A percentile compares a stretch with the other conserved stretches of the same genome.
These are phyloP conservation scores for Apophysomyces ossiformis DNA, from an alignment of 371 early-diverging fungal genomes.

Conservation along the genomic window DNA sequence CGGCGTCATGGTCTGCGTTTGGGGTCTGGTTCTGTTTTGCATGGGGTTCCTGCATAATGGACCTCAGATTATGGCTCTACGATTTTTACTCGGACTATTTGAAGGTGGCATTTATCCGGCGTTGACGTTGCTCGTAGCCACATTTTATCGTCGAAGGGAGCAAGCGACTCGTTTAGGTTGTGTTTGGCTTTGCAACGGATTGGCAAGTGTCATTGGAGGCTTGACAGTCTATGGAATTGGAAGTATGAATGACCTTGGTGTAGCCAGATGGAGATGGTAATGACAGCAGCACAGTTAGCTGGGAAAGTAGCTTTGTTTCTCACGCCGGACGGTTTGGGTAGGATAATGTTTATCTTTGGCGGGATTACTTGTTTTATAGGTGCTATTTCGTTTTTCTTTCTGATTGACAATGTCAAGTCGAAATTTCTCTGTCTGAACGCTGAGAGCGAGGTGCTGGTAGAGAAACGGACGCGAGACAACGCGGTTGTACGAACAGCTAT, in stretches of 20 bases:
- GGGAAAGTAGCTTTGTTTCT: too few species aligned
- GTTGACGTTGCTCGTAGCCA: conserved; percentile 24
- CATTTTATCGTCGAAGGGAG: conserved; percentile 32
- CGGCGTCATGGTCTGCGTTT: conserved; percentile 35
- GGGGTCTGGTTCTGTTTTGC: conserved; percentile 39
- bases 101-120: conserved; percentile 35
- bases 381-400: conserved; percentile 33
- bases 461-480: conserved; percentile 45
- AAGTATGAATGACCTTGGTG: conserved; percentile 45
- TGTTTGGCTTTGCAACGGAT: conserved; percentile 29
- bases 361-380: conserved; percentile 27
- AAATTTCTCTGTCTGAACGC: conserved; percentile 31
- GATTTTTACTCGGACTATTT: conserved; percentile 39
- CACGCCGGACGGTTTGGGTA: not conserved
- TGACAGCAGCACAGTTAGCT: conserved; percentile 4
- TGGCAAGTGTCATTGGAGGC: conserved; percentile 60
- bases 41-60: conserved; percentile 33
- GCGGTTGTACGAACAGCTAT: conserved; percentile 39
- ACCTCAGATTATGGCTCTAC: conserved; percentile 39
- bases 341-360: conserved; percentile 37
- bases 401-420: conserved; percentile 46
- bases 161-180: conserved; percentile 27
- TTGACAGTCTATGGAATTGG: conserved; percentile 59
- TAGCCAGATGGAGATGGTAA: conserved; percentile 57
- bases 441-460: conserved; percentile 42